A percentile compares a stretch with the other conserved stretches of the same genome.
Evolutionary conservation across 148 eudicot species (phyloP).

Genomic region (Nepenthes gracilis): DNA sequence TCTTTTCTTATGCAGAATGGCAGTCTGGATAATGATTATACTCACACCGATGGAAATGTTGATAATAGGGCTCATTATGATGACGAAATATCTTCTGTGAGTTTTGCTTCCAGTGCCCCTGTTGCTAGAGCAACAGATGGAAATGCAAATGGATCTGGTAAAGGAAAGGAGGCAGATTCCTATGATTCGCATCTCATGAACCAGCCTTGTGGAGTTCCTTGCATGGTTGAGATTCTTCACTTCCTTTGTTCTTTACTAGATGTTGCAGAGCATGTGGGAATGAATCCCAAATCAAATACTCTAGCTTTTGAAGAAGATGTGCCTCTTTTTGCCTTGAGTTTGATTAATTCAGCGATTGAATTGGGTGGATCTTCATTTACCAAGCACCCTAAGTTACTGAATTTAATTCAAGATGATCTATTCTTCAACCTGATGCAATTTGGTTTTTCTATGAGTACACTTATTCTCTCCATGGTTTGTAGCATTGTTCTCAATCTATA

Average conservation of each 20-base stretch:
- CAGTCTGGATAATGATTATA: neutral
- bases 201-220: constrained; percentile 15
- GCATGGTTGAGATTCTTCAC: constrained; percentile 18
- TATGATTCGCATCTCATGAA: constrained; percentile 6
- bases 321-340: constrained; percentile 15
- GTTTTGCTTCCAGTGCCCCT: constrained; percentile 1
- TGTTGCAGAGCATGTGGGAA: constrained; percentile 6
- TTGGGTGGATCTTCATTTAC: constrained; percentile 13
- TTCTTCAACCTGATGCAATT: constrained; percentile 13
- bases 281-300: constrained; percentile 7
- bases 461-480: constrained; percentile 13
- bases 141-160: neutral
- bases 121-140: neutral
- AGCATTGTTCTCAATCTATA: constrained; percentile 15
- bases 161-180: constrained; percentile 6
- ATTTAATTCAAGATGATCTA: constrained; percentile 15
- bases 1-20: constrained; percentile 8
- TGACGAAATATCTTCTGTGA: neutral
- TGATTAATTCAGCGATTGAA: constrained; percentile 18
- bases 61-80: neutral
- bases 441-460: constrained; percentile 17
- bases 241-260: constrained; percentile 14
- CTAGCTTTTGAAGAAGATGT: constrained; percentile 19
- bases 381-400: constrained; percentile 11
- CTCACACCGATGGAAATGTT: constrained; percentile 1